Conservation (phyloP, 352 stramenopile species). For the Pythium sukuiense region DNA sequence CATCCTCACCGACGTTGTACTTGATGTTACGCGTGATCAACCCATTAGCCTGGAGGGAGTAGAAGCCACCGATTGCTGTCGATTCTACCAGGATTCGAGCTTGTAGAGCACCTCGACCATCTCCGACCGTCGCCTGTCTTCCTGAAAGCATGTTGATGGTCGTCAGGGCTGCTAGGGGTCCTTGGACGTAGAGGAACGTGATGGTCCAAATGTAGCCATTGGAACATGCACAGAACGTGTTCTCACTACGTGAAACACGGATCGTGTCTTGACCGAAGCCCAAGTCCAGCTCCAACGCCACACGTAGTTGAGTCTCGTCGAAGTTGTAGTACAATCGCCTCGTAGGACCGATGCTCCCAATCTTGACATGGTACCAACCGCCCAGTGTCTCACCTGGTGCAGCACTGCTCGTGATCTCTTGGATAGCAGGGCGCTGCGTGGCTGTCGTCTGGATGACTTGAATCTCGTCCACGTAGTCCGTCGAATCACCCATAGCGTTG, state of each 20-base stretch:
- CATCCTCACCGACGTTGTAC: conserved; percentile 54
- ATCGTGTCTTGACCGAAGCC: conserved; percentile 62
- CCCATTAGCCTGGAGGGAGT: conserved; percentile 59
- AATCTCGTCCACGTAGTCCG: conserved; percentile 66
- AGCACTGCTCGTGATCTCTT: conserved; percentile 70
- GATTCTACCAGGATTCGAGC: conserved; percentile 60
- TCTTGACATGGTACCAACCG: conserved; percentile 71
- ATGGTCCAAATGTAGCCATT: conserved; percentile 77
- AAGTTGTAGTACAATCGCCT: conserved; percentile 67
- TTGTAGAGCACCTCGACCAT: conserved; percentile 41
- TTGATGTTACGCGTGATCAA: conserved; percentile 67
- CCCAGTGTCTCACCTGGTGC: conserved; percentile 62
- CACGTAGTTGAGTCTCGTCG: conserved; percentile 59
- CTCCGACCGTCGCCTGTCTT: conserved; percentile 48
- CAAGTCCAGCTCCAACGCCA: conserved; percentile 78
- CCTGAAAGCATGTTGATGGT: conserved; percentile 55
- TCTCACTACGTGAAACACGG: conserved; percentile 49
- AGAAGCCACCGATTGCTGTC: conserved; percentile 60
- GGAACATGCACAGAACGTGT: conserved; percentile 71
- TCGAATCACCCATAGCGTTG: conserved; percentile 46
- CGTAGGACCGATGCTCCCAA: conserved; percentile 53
- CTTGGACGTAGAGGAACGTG: conserved; percentile 73
- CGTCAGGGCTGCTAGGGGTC: conserved; percentile 48
- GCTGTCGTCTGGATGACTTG: conserved; percentile 62
- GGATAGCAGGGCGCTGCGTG: conserved; percentile 55